Evolutionary conservation across 2,329 filamentous ascomycete genomes (phyloP).

Genomic region (Monosporascus sp.): DNA sequence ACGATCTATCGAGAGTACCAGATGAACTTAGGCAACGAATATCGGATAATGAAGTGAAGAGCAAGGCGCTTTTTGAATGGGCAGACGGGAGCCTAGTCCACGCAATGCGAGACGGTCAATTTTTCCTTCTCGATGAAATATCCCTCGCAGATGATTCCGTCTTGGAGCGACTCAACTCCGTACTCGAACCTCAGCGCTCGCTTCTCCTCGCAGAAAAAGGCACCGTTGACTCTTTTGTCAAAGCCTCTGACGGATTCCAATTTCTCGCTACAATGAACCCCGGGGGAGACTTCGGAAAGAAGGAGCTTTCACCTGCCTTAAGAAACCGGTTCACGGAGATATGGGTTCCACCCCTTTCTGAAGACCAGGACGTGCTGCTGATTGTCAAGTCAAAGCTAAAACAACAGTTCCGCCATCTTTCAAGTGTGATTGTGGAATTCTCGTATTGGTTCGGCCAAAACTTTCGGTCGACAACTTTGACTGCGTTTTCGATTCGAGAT

Average conservation of each 20-base stretch:
- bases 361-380: conserved; percentile 78
- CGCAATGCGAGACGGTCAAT: conserved; percentile 84
- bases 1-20: conserved; percentile 42
- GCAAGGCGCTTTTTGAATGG: conserved; percentile 93
- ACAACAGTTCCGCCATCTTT: conserved; percentile 49
- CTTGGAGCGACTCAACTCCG: conserved; percentile 90
- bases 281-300: conserved; percentile 96
- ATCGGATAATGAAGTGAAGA: conserved; percentile 50
- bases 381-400: conserved; percentile 77
- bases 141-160: conserved; percentile 97
- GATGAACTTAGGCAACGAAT: conserved; percentile 43
- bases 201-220: conserved; percentile 93
- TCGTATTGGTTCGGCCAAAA: conserved; percentile 86
- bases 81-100: conserved; percentile 88
- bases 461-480: conserved; percentile 70
- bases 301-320: conserved; percentile 89
- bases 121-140: conserved; percentile 95
- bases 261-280: conserved; percentile 99
- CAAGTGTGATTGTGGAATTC: conserved; percentile 74
- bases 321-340: conserved; percentile 98
- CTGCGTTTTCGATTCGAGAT: conserved; percentile 85
- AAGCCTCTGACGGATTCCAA: conserved; percentile 76
- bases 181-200: conserved; percentile 82
- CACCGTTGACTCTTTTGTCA: conserved; percentile 72
- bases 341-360: conserved; percentile 87